Base-by-base conservation (phyloP, 2,329 filamentous ascomycete species). In the Ustulina deusta region DNA sequence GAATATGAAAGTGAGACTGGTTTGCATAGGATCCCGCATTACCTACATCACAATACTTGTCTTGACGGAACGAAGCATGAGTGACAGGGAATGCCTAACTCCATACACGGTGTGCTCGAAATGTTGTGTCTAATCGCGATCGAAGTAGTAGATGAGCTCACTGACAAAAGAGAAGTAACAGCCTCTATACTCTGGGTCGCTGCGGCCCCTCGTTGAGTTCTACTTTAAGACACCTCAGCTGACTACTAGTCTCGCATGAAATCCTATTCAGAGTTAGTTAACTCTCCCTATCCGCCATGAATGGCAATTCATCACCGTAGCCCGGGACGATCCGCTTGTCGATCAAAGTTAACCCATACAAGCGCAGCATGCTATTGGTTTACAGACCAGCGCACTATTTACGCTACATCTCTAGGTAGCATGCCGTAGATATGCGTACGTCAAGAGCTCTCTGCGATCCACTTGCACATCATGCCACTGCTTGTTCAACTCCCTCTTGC, bases 261-360 rank as follows among this genome's bases (percentile, higher is more conserved):
- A 25, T 13, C 34, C 38, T 52, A 52, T 57, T 58, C 15, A 4
- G 32, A 6, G 25, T 36, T 58, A 58, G 52, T 11, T 13, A 9
- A 27, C 11, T 22, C 17, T 20, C 11, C 29, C 10, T 15, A 27
- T 32, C 42, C 29, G 55, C 49, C 38, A 17, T 15, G 10, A 38
- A 20, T 20, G 38, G 60, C 22, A 57, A 57, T 42, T 49, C 34
- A 22, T 57, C 20, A 22, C 9, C 38, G 27, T 27, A 51, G 34
- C 40, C 29, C 62, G 66, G 66, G 52, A 63, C 57, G 66, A 68
- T 62, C 66, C 66, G 66, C 49, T 48, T 22, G 66, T 57, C 51
- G 65, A 64, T 67, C 55, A 64, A 20, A 22, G 46, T 15, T 11
- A 40, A 59, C 34, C 6, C 32, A 40, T 48, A 25, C 25, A 1